A percentile compares a stretch with the other conserved stretches of the same genome.
phyloP scores from a whole-genome alignment of 2,329 filamentous ascomycete genomes.

The Beauveria sp. region DNA sequence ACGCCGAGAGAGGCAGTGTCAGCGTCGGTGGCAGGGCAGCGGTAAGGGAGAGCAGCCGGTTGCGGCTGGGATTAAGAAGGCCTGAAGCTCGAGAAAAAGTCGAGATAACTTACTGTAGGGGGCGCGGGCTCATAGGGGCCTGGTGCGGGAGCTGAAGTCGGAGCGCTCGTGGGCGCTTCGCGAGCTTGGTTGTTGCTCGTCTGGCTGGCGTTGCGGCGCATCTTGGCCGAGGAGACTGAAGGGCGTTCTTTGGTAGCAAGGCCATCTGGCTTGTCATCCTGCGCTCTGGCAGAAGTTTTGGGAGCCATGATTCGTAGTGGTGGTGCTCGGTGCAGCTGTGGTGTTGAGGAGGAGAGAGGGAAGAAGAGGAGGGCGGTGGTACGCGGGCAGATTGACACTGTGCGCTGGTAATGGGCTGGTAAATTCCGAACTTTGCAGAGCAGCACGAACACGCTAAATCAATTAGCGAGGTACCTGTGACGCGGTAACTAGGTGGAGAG shows the following conservation, averaged over 20 bases:
- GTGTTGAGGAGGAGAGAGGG: not conserved
- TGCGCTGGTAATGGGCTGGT: not conserved
- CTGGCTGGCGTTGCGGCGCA: slow-evolving; percentile 47
- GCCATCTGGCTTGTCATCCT: slow-evolving; percentile 38
- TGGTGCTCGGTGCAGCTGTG: not conserved
- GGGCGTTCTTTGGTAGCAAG: slow-evolving; percentile 37
- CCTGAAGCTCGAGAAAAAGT: not conserved
- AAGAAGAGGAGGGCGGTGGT: not conserved
- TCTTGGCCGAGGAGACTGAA: slow-evolving; percentile 41
- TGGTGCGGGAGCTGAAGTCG: slow-evolving; percentile 25
- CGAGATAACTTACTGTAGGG: slow-evolving; percentile 25
- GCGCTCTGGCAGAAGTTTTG: slow-evolving; percentile 38
- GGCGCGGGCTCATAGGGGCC: slow-evolving; percentile 22
- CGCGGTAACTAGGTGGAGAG: too few species aligned
- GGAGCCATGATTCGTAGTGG: slow-evolving; percentile 31
- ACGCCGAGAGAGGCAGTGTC: slow-evolving; percentile 9
- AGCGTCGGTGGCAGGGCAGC: not conserved
- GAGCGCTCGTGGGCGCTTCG: slow-evolving; percentile 33
- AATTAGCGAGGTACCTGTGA: too few species aligned
- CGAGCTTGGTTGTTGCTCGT: slow-evolving; percentile 38
- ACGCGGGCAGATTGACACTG: not conserved
- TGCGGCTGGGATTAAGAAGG: slow-evolving; percentile 1
- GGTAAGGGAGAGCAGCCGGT: slow-evolving; percentile 2
- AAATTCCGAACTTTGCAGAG: too few species aligned
- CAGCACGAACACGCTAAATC: too few species aligned